phyloP scores from a whole-genome alignment of 257 asterid species.

The Forsythia suspensa region DNA sequence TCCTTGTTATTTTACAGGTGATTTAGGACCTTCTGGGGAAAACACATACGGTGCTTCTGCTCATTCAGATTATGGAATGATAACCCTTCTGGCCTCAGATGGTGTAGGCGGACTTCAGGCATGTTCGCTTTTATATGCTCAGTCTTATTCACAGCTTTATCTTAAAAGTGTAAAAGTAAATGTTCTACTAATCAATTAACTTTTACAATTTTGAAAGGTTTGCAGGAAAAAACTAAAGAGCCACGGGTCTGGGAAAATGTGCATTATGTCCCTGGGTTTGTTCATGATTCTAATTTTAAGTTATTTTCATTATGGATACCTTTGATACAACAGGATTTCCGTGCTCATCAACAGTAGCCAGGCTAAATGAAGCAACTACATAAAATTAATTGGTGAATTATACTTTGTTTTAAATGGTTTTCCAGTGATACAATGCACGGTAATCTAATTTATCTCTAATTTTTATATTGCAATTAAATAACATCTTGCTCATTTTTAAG shows the following conservation, averaged over 20 bases:
- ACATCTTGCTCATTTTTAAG: not conserved
- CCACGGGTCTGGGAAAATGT: conserved; percentile 65
- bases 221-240: conserved; percentile 51
- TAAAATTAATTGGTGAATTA: not conserved
- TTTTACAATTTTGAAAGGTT: conserved; percentile 35
- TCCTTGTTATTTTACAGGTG: conserved; percentile 27
- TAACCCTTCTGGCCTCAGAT: conserved; percentile 60
- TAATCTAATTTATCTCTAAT: not conserved
- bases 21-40: conserved; percentile 29
- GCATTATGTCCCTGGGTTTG: conserved; percentile 48
- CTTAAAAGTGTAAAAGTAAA: not conserved
- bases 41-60: conserved; percentile 61
- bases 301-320: not conserved
- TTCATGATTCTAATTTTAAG: conserved; percentile 5
- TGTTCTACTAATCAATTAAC: not conserved
- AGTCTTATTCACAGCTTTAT: not conserved
- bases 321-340: not conserved
- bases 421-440: not conserved
- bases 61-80: conserved; percentile 75
- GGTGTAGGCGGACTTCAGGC: conserved; percentile 62
- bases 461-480: not conserved
- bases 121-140: conserved; percentile 11
- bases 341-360: not conserved
- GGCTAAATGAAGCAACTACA: not conserved
- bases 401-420: not conserved